phyloP scores from a whole-genome alignment of 768 basidiomycete species.

The Agrocybe pediades region DNA sequence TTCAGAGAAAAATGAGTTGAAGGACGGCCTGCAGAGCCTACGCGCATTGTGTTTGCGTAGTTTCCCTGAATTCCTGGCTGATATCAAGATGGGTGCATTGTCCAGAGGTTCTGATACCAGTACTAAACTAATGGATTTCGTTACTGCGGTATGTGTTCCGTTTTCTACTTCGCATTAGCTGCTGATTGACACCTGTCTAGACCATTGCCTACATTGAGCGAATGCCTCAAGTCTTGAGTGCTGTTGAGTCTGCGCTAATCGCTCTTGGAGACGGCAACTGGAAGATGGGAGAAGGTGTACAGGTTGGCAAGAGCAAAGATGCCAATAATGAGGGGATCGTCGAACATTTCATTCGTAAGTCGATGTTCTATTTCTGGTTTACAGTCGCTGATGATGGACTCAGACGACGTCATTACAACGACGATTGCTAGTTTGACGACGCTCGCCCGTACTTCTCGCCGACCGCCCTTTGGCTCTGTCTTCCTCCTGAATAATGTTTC shows the following conservation, averaged over 20 bases:
- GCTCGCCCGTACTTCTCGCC: slow-evolving; percentile 59
- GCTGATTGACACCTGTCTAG: slow-evolving; percentile 33
- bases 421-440: slow-evolving; percentile 60
- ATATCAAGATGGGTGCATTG: slow-evolving; percentile 66
- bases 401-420: slow-evolving; percentile 78
- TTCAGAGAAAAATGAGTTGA: slow-evolving; percentile 64
- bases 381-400: neutral
- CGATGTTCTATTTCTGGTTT: neutral
- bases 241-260: slow-evolving; percentile 64
- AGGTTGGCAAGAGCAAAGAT: slow-evolving; percentile 49
- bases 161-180: neutral
- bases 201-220: slow-evolving; percentile 69
- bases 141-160: slow-evolving; percentile 45
- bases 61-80: slow-evolving; percentile 83
- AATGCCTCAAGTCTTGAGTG: slow-evolving; percentile 69
- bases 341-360: slow-evolving; percentile 75
- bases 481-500: slow-evolving; percentile 83
- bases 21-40: slow-evolving; percentile 66
- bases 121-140: slow-evolving; percentile 65
- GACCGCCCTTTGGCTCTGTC: slow-evolving; percentile 70
- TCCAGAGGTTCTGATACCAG: slow-evolving; percentile 61
- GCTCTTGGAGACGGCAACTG: slow-evolving; percentile 87
- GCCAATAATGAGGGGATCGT: slow-evolving; percentile 61
- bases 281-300: slow-evolving; percentile 87
- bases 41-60: slow-evolving; percentile 74